Evolutionary conservation across 2,329 filamentous ascomycete species (phyloP), one percentile per base, ranked within the genome.

Genomic region (Trichophaea hybrida): DNA sequence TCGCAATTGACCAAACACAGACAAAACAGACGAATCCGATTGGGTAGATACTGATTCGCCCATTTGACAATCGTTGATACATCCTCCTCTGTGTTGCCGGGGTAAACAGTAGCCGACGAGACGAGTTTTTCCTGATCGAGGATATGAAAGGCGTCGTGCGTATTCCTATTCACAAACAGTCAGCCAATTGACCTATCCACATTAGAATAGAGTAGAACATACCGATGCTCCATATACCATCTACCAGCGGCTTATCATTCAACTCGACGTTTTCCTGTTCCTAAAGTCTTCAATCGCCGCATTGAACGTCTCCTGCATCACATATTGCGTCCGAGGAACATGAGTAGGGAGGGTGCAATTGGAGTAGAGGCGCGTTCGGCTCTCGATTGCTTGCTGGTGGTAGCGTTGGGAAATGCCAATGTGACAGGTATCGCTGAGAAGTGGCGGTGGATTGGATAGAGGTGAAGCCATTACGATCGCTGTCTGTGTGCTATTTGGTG

Each of bases 1-100:
- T 40, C 33, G 51, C 5, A n/a, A 32, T 12, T 40, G 10, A 54
- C n/a, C 12, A 8, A 13, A 10, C 31, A 54, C 4, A 33, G 37
- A 7, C n/a, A 40, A 37, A n/a, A 38, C 24, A n/a, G 6, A 40
- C 24, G 24, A 6, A 54, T 31, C 51, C 37, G 61, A 77, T 75
- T 7, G 76, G 75, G 67, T 75, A 78, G 46, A 78, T 72, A 72
- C 53, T 75, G 69, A 63, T 78, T 78, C 35, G 73, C 74, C 68
- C 74, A 72, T 46, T 69, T 70, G 38, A 78, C 73, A 32, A 78
- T 69, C 1, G 67, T 67, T 68, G 78, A 76, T 2, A 78, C 76
- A n/a, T n/a, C 24, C 55, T 79, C 75, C 15, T 71, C 71, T 0
- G 73, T 74, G 2, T 68, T 72, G 15, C 72, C 72, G 7, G 75